Conservation (phyloP, 129 eudicot species). For the Cynara cardunculus region DNA sequence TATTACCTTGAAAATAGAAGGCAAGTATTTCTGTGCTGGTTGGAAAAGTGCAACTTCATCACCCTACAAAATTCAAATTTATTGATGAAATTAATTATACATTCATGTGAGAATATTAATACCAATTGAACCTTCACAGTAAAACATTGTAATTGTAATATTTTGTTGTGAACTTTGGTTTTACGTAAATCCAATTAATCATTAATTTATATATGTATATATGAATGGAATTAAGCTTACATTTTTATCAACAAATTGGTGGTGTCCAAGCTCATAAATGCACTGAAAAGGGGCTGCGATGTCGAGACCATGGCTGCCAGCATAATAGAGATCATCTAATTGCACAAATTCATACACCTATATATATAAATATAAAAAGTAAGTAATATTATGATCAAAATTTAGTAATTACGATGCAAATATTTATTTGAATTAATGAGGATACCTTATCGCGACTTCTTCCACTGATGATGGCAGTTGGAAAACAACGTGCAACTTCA, state of each 20-base stretch:
- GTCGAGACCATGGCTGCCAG: constrained; percentile 47
- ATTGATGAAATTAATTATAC: neutral
- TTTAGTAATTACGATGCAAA: too few relatives aligned
- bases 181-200: too few relatives aligned
- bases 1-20: constrained; percentile 48
- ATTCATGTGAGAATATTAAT: too few relatives aligned
- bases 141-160: too few relatives aligned
- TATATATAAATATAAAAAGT: too few relatives aligned
- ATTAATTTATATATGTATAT: neutral
- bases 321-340: constrained; percentile 38
- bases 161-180: too few relatives aligned
- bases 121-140: too few relatives aligned
- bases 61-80: constrained; percentile 29
- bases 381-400: too few relatives aligned
- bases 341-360: constrained; percentile 41
- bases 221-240: neutral
- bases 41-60: constrained; percentile 53
- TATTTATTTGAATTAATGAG: too few relatives aligned
- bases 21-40: constrained; percentile 66
- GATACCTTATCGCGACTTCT: constrained; percentile 45
- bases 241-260: constrained; percentile 17
- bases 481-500: constrained; percentile 40
- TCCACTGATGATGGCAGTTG: constrained; percentile 48
- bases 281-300: constrained; percentile 36
- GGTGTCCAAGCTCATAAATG: constrained; percentile 3